Evolutionary conservation across 331 rosid species (phyloP), one percentile per base, ranked within the genome.

Genomic region (Stylosanthes scabra): DNA sequence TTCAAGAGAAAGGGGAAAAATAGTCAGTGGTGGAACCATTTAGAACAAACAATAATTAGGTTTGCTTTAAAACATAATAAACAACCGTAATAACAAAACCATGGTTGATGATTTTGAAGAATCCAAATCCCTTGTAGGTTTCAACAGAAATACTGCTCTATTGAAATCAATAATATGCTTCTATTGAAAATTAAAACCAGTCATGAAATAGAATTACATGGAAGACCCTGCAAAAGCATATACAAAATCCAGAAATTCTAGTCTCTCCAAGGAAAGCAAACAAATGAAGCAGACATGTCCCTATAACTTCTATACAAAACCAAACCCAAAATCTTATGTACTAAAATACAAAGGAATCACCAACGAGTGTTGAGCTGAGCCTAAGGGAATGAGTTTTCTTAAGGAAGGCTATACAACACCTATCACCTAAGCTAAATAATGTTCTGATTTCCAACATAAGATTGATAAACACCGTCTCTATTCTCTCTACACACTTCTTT

Each of bases 311-410:
- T 74, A 66, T 61, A 66, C 80, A 80, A 56, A 62, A 54, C 45
- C 61, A 60, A 63, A 72, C 73, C 70, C 74, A 83, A 70, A 83
- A 78, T 75, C 66, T 61, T 66, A 74, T 78, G 72, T 57, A 51
- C 64, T 63, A 74, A 50, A 52, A 50, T 73, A 73, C 70, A 68
- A 20, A 28, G 41, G 66, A 82, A 65, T 34, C 70, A 37, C 41
- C 68, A 51, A 29, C 44, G 34, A 13, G 54, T 3, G 8, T 20
- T 20, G 25, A 20, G 25, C 1, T 47, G 61, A 59, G 70, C 51
- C 61, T 13, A 15, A 61, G 76, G 57, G 25, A 62, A 68, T 45
- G 50, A 62, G 73, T 62, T 74, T 52, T 29, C 29, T 13, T 16
- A 52, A 57, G 25, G 25, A 62, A 31, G 73, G 59, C 68, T 62